Conservation (phyloP, 257 asterid genomes). For the Lithospermum erythrorhizon region DNA sequence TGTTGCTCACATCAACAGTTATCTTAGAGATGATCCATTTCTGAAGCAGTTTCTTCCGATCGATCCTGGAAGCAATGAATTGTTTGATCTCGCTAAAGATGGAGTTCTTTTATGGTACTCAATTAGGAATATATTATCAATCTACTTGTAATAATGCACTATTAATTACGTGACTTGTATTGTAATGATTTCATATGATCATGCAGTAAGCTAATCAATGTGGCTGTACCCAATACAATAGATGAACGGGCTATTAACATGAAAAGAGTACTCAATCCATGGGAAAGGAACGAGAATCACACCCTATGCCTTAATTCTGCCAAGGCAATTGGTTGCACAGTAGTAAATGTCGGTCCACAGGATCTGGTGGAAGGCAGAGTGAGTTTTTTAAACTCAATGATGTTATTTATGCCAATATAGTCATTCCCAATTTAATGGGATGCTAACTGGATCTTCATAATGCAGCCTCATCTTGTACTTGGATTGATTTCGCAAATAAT, state of each 20-base stretch:
- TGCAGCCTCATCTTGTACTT: conserved; percentile 93
- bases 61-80: conserved; percentile 56
- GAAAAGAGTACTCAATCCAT: conserved; percentile 73
- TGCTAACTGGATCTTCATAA: conserved; percentile 5
- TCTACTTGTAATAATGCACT: neutral
- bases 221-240: conserved; percentile 83
- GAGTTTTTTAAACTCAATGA: conserved; percentile 27
- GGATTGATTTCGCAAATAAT: conserved; percentile 94
- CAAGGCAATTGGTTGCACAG: conserved; percentile 96
- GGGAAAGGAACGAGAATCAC: conserved; percentile 97
- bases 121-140: conserved; percentile 14
- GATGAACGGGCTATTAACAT: conserved; percentile 91
- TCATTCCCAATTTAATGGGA: neutral
- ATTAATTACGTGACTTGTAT: neutral
- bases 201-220: conserved; percentile 88
- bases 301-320: conserved; percentile 96
- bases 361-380: conserved; percentile 97
- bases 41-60: conserved; percentile 87
- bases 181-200: conserved; percentile 11
- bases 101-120: conserved; percentile 87
- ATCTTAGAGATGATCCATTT: conserved; percentile 89
- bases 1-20: conserved; percentile 92
- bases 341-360: conserved; percentile 85
- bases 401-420: conserved; percentile 4
- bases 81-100: conserved; percentile 83